phyloP scores from a whole-genome alignment of 2,329 filamentous ascomycete species.

The Arthrobotrys iridis region DNA sequence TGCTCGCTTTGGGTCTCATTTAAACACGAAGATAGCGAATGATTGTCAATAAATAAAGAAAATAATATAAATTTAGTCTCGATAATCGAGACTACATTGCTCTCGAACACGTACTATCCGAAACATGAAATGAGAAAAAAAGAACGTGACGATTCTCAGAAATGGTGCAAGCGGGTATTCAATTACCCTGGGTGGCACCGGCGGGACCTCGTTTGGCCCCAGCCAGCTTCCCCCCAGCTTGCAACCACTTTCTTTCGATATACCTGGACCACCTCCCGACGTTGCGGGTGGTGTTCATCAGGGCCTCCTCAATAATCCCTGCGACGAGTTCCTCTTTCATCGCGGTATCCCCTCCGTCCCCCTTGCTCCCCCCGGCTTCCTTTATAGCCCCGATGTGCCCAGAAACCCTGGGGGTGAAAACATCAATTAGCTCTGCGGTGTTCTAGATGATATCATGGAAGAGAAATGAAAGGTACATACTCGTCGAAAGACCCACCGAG shows the following conservation, averaged over 20 bases:
- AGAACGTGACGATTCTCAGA: not conserved
- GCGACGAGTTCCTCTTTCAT: not conserved
- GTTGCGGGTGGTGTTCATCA: not conserved
- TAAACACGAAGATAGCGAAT: not conserved
- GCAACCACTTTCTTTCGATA: not conserved
- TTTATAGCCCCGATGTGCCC: not conserved
- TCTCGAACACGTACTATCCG: not conserved
- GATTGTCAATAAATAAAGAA: not conserved
- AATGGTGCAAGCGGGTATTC: not conserved
- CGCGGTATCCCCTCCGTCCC: not conserved
- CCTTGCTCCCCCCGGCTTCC: not conserved
- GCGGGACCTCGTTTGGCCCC: not conserved
- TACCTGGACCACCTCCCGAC: not conserved
- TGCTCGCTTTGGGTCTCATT: slow-evolving; percentile 42
- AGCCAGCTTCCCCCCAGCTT: not conserved
- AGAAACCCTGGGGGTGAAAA: not conserved
- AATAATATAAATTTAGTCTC: slow-evolving; percentile 6
- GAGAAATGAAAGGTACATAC: not conserved
- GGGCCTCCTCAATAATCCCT: not conserved
- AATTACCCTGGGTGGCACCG: not conserved
- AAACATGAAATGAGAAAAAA: not conserved
- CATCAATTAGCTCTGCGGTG: not conserved
- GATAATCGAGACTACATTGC: not conserved
- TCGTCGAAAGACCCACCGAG: not conserved
- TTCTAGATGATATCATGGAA: not conserved